Evolutionary conservation across 306 rosid species (phyloP).

Genomic region (Citrullus mucosospermus): DNA sequence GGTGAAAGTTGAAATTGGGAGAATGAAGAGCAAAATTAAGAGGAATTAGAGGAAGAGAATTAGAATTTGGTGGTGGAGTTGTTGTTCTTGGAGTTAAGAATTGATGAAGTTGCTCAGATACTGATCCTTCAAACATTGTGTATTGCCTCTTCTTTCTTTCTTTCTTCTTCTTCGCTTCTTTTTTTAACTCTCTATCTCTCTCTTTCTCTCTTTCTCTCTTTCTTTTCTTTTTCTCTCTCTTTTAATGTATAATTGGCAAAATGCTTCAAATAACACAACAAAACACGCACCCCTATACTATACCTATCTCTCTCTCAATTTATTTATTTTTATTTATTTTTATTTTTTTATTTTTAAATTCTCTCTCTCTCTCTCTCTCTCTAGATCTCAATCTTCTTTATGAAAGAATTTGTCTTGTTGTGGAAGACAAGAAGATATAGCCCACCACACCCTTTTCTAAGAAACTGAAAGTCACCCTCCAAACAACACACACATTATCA

Average conservation of each 20-base stretch:
- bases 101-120: constrained; percentile 79
- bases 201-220: constrained; percentile 11
- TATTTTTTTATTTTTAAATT: not conserved
- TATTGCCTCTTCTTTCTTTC: not conserved
- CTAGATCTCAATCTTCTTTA: constrained; percentile 33
- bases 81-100: constrained; percentile 55
- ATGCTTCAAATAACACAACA: constrained; percentile 31
- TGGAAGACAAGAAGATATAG: constrained; percentile 33
- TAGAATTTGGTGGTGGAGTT: constrained; percentile 13
- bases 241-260: constrained; percentile 35
- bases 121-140: constrained; percentile 70
- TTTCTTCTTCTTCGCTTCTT: not conserved
- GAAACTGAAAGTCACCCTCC: constrained; percentile 71
- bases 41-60: constrained; percentile 39
- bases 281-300: constrained; percentile 18
- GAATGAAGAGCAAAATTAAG: constrained; percentile 24
- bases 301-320: constrained; percentile 10
- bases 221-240: constrained; percentile 22
- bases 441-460: constrained; percentile 62
- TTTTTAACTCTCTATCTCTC: constrained; percentile 2
- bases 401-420: constrained; percentile 59
- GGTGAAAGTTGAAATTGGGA: constrained; percentile 3
- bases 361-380: constrained; percentile 30
- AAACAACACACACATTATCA: not conserved
- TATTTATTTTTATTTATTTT: not conserved